Evolutionary conservation across 352 stramenopile genomes (phyloP), one percentile per base, ranked within the genome.

Genomic region (Globisporangium echinulatum): DNA sequence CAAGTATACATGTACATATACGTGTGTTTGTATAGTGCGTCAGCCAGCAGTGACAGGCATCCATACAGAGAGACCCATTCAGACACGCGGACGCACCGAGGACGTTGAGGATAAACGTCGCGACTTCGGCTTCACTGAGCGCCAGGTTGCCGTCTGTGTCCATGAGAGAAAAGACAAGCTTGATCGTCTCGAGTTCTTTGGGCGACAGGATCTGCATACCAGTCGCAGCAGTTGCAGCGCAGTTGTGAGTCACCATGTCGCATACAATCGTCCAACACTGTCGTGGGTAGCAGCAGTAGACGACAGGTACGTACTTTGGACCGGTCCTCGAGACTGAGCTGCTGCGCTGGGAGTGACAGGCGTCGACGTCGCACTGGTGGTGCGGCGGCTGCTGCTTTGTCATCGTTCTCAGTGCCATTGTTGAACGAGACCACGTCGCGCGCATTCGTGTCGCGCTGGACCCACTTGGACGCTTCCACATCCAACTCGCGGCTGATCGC

Each of bases 111-210:
- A 94, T 82, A 44, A 92, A 94, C 9, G 79, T 71, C 6, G 66
- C 68, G 38, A 94, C 67, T 54, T 94, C 82, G 4, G 59, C 44
- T 1, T 66, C 69, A 38, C 59, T 82, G 13, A 94, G 61, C 17
- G 74, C 74, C 64, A 90, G 82, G 38, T 74, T 88, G 3, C 84
- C 82, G 40, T 92, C 79, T 7, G 79, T 84, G 59, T 94, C 84
- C 61, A 94, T 82, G 6, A 94, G 66, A 14, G 80, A 88, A 51
- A 94, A 94, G 39, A 88, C 81, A 1, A 94, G 61, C 57, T 94
- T 94, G 19, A 89, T 68, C 54, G 81, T 87, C 43, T 94, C 80
- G 6, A 94, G 68, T 59, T 94, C 82, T 57, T 79, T 54, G 11
- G 66, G 54, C 5, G 71, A 71, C n/a, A 94, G 75, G 2, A 72